Base-by-base conservation (phyloP, 1,284 basidiomycete species). In the Microbotryum saponariae region DNA sequence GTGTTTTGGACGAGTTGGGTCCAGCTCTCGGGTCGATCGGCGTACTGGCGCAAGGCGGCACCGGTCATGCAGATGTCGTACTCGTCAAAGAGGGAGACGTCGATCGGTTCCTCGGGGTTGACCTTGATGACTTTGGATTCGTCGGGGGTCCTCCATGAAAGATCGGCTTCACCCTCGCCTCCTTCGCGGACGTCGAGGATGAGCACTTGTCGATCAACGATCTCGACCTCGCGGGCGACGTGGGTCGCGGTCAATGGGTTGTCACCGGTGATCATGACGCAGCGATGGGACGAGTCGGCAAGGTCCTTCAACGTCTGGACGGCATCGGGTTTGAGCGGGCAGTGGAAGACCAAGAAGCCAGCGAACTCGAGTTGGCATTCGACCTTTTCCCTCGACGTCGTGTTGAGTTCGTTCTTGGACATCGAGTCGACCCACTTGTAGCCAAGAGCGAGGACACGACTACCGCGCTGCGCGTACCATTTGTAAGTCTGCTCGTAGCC, bases 201-300 rank as follows among this genome's bases (percentile, higher is more conserved):
- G 56, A 96, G 82, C 3, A 86, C 89, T 12, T 94, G 89, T 42
- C 91, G 85, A 73, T 97, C 92, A 14, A 97, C 87, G 69, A 97
- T 97, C 72, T 97, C 92, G 9, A 97, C 93, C 72, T 93, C 90
- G 42, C 83, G 83, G 23, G 93, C 92, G 50, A 97, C 91, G 74
- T 97, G 92, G 1, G 89, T 85, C 20, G 92, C 92, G 0, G 93
- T 97, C 60, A 97, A 78, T 18, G 92, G 93, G 75, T 97, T 97
- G 76, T 97, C 92, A 51, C 92, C 92, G 52, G 92, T 97, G 68
- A 97, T 97, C 92, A 97, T 97, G 65, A 97, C 82, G 74, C 93
- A 96, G 50, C 93, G 82, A 77, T 97, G 93, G 2, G 91, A 94
- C 9, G 91, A 90, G 73, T 96, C 91, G 12, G 87, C 85, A 58